Evolutionary conservation across 2,329 filamentous ascomycete genomes (phyloP), one percentile per base, ranked within the genome.

Genomic region (Pseudogymnoascus sp.): DNA sequence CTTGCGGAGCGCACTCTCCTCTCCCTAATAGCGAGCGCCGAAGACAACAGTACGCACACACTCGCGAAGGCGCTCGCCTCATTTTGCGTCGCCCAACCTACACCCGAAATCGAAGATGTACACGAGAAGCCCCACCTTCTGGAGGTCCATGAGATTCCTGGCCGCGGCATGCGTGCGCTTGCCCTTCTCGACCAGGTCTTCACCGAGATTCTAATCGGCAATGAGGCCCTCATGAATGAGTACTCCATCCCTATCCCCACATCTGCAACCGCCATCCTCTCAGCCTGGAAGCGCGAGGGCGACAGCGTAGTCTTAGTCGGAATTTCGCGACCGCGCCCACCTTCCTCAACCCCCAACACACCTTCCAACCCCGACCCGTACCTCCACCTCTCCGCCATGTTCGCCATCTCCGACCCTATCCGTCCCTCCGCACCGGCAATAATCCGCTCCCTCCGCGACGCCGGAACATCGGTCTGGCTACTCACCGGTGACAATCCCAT

Each of bases 401-500:
- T 96, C 64, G 84, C 90, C 52, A 86, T 92, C 56, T 85, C 91
- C 0, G 92, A 96, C 65, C 84, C 89, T 1, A 82, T 96, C 63
- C 86, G 92, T 2, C 80, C 83, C 0, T 89, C 95, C 72, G 85
- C 90, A 0, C 72, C 75, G 1, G 68, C 75, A 6, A 83, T 92
- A 15, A 80, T 95, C 61, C 72, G 74, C 5, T 78, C 84, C 1
- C 81, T 96, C 0, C 80, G 82, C 41, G 72, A 79, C 3, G 81
- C 81, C 13, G 84, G 86, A 18, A 85, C 88, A 52, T 82, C 85
- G 30, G 88, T 95, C 3, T 96, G 87, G 84, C 95, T 96, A 90
- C 84, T 96, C 35, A 95, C 90, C 0, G 92, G 92, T 28, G 92
- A 96, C 75, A 96, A 96, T 69, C 75, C 78, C n/a, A 84, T 77